These are phyloP conservation scores for Kazachstania psychrophila DNA, from an alignment of 805 yeast genomes.

Conservation along the genomic window DNA sequence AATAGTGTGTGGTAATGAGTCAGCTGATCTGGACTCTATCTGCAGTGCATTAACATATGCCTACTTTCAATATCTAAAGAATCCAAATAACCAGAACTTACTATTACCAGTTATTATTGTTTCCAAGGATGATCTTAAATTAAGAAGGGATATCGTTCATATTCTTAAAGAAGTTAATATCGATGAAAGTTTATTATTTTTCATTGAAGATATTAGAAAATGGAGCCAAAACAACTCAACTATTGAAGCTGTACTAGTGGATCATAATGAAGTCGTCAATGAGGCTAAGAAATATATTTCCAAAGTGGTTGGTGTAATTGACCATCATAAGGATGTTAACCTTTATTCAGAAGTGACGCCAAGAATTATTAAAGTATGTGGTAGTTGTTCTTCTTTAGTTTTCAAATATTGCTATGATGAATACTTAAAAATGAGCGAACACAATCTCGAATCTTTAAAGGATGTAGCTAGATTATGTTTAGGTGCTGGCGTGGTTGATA, in stretches of 20 bases:
- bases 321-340: constrained; percentile 77
- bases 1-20: constrained; percentile 57
- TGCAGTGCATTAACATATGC: constrained; percentile 68
- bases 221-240: constrained; percentile 9
- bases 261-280: constrained; percentile 67
- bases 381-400: constrained; percentile 76
- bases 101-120: constrained; percentile 72
- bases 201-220: constrained; percentile 53
- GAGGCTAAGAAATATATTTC: constrained; percentile 26
- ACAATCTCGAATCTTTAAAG: no score
- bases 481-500: constrained; percentile 71
- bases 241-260: constrained; percentile 57
- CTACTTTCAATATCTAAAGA: constrained; percentile 34
- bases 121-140: constrained; percentile 49
- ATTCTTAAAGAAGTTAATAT: constrained; percentile 44
- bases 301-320: constrained; percentile 55
- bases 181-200: constrained; percentile 42
- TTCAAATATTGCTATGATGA: constrained; percentile 46
- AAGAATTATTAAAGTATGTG: constrained; percentile 49
- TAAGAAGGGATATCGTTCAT: constrained; percentile 62
- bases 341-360: constrained; percentile 46
- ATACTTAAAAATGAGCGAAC: not conserved
- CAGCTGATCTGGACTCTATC: constrained; percentile 86
- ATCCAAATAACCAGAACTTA: constrained; percentile 24
- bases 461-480: constrained; percentile 41